Evolutionary conservation across 1,284 basidiomycete genomes (phyloP).

Genomic region (Tilletia indica): DNA sequence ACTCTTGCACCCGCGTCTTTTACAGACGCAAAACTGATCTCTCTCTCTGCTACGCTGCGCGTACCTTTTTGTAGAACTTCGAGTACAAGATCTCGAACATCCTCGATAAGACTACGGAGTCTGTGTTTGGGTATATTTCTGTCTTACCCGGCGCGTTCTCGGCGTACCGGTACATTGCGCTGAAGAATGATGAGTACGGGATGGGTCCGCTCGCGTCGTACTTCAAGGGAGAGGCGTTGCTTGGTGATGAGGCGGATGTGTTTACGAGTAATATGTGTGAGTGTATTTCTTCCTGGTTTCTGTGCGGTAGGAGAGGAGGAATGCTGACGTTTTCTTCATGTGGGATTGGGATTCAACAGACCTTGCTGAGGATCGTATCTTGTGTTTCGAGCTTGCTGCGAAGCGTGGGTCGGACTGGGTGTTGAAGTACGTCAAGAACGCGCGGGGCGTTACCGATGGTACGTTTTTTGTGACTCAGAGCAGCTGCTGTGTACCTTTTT

Average conservation of each 20-base stretch:
- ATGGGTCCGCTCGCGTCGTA: conserved; percentile 87
- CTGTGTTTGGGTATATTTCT: conserved; percentile 52
- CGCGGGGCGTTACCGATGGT: conserved; percentile 86
- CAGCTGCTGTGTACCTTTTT: too few species aligned
- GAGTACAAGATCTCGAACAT: conserved; percentile 71
- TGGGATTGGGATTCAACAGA: conserved; percentile 17
- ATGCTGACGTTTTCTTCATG: neutral
- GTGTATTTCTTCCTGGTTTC: conserved; percentile 58
- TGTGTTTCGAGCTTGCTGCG: conserved; percentile 91
- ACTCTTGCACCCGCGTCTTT: neutral
- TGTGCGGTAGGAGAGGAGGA: neutral
- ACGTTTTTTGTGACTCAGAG: neutral
- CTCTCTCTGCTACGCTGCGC: neutral
- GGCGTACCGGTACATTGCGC: conserved; percentile 73
- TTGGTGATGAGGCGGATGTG: conserved; percentile 86
- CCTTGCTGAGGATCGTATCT: conserved; percentile 69
- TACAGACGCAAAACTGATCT: neutral
- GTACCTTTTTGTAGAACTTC: conserved; percentile 79
- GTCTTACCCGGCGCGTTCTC: conserved; percentile 45
- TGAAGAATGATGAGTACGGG: conserved; percentile 83
- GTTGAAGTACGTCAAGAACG: conserved; percentile 91
- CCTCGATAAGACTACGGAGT: conserved; percentile 52
- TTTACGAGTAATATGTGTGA: conserved; percentile 71
- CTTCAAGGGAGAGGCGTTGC: conserved; percentile 91
- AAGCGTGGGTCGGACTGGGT: conserved; percentile 88